Conservation (phyloP, 2,329 filamentous ascomycete species). For the Onygenales sp. region DNA sequence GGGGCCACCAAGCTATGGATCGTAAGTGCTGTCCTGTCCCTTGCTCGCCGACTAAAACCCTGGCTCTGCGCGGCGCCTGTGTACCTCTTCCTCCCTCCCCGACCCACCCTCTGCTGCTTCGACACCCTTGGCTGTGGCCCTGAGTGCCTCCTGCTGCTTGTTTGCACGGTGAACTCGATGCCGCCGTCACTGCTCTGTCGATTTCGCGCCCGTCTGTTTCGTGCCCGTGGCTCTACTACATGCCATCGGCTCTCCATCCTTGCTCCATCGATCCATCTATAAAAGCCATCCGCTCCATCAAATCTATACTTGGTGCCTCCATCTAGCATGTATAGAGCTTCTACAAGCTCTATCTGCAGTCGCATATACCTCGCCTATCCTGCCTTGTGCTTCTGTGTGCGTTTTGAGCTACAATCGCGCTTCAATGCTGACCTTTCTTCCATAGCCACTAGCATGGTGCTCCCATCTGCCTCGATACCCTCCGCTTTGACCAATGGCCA, state of each 20-base stretch:
- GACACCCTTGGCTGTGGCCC: background rate
- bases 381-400: constrained; percentile 13
- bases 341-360: constrained; percentile 18
- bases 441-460: constrained; percentile 37
- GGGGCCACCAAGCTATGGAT: constrained; percentile 49
- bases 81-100: constrained; percentile 2
- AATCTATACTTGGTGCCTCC: constrained; percentile 20
- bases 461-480: constrained; percentile 30
- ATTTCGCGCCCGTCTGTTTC: background rate
- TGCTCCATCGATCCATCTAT: constrained; percentile 30
- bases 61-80: background rate
- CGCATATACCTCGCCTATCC: constrained; percentile 24
- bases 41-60: constrained; percentile 5
- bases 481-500: constrained; percentile 24
- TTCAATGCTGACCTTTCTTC: constrained; percentile 33
- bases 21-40: constrained; percentile 41
- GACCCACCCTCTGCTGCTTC: constrained; percentile 1
- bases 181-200: background rate
- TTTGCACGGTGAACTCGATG: constrained; percentile 1
- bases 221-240: constrained; percentile 4
- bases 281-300: constrained; percentile 27
- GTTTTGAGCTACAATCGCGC: constrained; percentile 15
- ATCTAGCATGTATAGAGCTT: constrained; percentile 17
- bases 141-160: background rate
- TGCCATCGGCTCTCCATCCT: constrained; percentile 18